These are phyloP conservation scores for Suillus variegatus DNA, from an alignment of 768 basidiomycete genomes.

Conservation along the genomic window DNA sequence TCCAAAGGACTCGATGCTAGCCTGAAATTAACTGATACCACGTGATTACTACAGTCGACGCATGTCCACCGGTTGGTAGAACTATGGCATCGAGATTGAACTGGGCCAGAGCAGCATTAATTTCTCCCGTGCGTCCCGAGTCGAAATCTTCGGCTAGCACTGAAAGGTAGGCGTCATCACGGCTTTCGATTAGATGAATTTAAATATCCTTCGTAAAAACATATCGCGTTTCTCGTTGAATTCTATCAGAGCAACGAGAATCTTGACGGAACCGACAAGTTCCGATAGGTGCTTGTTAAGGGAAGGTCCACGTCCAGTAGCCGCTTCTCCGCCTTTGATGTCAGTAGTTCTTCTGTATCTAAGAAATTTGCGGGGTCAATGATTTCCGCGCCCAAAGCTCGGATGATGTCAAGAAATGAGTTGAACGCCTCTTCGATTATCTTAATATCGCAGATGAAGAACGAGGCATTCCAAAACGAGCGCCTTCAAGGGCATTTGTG, in stretches of 20 bases:
- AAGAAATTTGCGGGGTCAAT: conserved; percentile 64
- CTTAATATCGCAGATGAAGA: neutral
- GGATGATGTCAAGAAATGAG: neutral
- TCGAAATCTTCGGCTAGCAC: conserved; percentile 45
- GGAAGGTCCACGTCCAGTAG: conserved; percentile 59
- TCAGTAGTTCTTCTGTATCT: conserved; percentile 39
- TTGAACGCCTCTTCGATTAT: neutral
- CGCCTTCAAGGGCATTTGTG: neutral
- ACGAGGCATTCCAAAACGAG: neutral
- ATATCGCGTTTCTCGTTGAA: conserved; percentile 45
- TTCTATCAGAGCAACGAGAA: conserved; percentile 55
- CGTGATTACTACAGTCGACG: conserved; percentile 45
- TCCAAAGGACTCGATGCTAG: neutral
- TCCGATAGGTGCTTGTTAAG: conserved; percentile 46
- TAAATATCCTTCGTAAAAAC: neutral
- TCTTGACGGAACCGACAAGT: conserved; percentile 58
- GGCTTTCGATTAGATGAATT: neutral
- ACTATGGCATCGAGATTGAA: conserved; percentile 49
- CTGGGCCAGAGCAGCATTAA: conserved; percentile 46
- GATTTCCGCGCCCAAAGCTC: neutral
- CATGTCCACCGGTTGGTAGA: conserved; percentile 32
- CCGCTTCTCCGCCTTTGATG: conserved; percentile 52
- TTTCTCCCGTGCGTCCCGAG: conserved; percentile 49
- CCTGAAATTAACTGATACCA: conserved; percentile 64
- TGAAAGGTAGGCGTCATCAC: conserved; percentile 38